Conservation (phyloP, 306 rosid species). For the Vicia faba region DNA sequence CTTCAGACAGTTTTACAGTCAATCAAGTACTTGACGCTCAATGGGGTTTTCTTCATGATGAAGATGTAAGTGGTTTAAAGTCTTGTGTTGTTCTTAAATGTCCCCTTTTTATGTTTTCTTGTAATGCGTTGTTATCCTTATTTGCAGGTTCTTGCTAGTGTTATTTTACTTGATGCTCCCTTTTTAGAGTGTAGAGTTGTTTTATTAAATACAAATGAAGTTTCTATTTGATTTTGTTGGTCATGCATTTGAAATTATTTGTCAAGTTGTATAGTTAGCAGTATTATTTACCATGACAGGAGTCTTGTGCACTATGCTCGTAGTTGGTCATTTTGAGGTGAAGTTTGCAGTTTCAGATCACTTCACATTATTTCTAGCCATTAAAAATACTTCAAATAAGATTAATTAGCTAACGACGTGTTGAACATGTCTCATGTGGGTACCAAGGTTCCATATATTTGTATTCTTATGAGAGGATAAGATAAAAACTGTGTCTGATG, state of each 20-base stretch:
- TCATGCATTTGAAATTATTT: slow-evolving; percentile 9
- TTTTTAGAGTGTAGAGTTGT: slow-evolving; percentile 10
- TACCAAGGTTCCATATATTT: slow-evolving; percentile 2
- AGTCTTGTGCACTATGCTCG: neutral
- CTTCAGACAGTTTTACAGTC: slow-evolving; percentile 54
- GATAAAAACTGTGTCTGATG: neutral
- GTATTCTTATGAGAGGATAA: slow-evolving; percentile 17
- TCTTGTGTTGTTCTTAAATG: slow-evolving; percentile 20
- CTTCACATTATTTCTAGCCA: neutral
- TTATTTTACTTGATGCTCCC: slow-evolving; percentile 11
- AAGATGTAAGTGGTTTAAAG: slow-evolving; percentile 63
- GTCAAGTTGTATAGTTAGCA: neutral
- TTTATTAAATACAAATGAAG: slow-evolving; percentile 14
- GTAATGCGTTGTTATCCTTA: slow-evolving; percentile 24
- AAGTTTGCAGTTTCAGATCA: neutral
- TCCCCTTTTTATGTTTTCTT: slow-evolving; percentile 29
- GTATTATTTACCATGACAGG: neutral
- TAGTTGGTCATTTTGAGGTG: slow-evolving; percentile 13
- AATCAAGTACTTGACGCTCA: slow-evolving; percentile 85
- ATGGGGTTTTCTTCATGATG: slow-evolving; percentile 83
- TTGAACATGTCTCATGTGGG: slow-evolving; percentile 9
- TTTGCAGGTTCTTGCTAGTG: slow-evolving; percentile 23
- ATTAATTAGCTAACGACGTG: slow-evolving; percentile 5
- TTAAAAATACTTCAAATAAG: slow-evolving; percentile 11
- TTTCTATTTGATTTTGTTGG: slow-evolving; percentile 16